phyloP scores from a whole-genome alignment of 257 asterid species.

The Solanum dulcamara region DNA sequence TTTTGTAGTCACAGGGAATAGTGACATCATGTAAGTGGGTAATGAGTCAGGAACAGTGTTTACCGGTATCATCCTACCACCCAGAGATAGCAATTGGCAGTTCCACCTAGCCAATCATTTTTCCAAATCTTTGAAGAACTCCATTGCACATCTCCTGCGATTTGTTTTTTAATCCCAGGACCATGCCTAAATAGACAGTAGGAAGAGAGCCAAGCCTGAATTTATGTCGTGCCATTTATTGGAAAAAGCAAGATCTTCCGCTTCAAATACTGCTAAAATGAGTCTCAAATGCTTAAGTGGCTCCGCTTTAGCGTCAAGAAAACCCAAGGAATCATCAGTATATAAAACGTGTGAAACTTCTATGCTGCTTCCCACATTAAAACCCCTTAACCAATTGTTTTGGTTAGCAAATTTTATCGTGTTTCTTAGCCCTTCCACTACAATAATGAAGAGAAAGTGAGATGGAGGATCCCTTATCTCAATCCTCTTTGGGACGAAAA shows the following conservation, averaged over 20 bases:
- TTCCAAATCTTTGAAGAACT: not conserved
- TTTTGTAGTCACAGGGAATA: not conserved
- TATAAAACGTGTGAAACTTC: not conserved
- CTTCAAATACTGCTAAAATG: not conserved
- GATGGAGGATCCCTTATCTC: not conserved
- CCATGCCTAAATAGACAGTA: not conserved
- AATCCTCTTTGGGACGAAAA: not conserved
- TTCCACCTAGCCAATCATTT: not conserved
- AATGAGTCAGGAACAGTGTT: not conserved
- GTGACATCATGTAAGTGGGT: not conserved
- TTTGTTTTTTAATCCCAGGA: not conserved
- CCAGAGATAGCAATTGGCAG: not conserved
- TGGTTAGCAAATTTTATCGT: not conserved
- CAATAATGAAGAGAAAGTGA: not conserved
- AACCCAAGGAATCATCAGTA: not conserved
- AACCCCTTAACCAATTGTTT: not conserved
- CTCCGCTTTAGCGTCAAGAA: not conserved
- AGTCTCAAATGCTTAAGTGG: not conserved
- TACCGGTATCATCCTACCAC: not conserved
- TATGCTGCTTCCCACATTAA: not conserved
- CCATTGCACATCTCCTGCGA: not conserved
- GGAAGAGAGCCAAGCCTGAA: not conserved
- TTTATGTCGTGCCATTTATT: not conserved
- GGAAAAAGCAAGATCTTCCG: not conserved
- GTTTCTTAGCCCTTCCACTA: not conserved